Evolutionary conservation across 2,329 filamentous ascomycete genomes (phyloP), one percentile per base, ranked within the genome.

Genomic region (Trichoderma atroviride): DNA sequence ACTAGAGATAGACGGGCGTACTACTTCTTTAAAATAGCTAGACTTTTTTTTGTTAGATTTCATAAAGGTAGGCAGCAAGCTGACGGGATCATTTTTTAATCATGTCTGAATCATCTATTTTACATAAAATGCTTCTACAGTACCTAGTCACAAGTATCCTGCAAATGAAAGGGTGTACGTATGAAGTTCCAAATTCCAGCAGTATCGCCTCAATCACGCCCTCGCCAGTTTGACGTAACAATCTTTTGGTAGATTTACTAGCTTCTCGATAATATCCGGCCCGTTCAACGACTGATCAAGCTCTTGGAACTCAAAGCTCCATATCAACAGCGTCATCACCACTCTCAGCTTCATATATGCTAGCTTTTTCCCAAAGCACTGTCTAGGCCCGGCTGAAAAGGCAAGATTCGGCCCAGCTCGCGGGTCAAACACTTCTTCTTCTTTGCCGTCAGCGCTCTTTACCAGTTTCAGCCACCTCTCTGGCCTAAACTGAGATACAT

Each of bases 281-380:
- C 61, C 65, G 10, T 74, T 71, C 40, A 76, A 66, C 22, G 69
- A 24, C 52, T 68, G 59, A 24, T 69, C 68, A 59, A 75, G 31
- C 24, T 64, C 55, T 59, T 71, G 70, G 70, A 77, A 73, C 68
- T 79, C 74, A 71, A 83, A 82, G 58, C 78, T 76, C 81, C 80
- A 82, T 13, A 80, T 73, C 47, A 81, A 71, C 64, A 82, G 69
- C 27, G 76, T 78, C 43, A 80, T 73, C 56, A 79, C 70, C n/a
- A 80, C 77, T 40, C 76, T 74, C 71, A 83, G 40, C 71, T 80
- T 74, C 47, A 81, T 52, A 40, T 79, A 75, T 1, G 79, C 81
- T 70, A 83, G 70, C 71, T 73, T 77, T 66, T 76, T 76, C 0
- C 81, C 81, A 59, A 78, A 83, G 65, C 81, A 83, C 1, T 77